Conservation (phyloP, 139 green algal genomes). For the Chlorella vulgaris region DNA sequence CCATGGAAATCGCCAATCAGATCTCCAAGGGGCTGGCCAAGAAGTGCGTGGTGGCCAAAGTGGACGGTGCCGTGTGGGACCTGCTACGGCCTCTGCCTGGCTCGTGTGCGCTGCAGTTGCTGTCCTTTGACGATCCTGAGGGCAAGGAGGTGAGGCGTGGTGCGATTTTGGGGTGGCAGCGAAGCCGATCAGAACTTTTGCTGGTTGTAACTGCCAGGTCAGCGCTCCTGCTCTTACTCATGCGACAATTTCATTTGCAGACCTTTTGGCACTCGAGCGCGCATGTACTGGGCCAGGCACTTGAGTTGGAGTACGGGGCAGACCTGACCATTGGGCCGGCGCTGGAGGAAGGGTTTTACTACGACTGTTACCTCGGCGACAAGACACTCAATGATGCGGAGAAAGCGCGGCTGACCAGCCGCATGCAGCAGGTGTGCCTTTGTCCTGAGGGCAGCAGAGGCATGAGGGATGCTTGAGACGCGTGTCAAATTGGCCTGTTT, state of each 20-base stretch:
- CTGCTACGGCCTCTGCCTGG: constrained; percentile 84
- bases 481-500: too few species aligned
- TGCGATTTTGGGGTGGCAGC: neutral
- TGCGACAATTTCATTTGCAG: constrained; percentile 54
- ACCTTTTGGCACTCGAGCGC: constrained; percentile 96
- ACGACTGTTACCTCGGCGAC: constrained; percentile 96
- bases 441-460: too few species aligned
- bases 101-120: constrained; percentile 88
- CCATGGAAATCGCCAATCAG: constrained; percentile 89
- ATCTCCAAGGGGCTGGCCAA: constrained; percentile 93
- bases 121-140: constrained; percentile 86
- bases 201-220: too few species aligned
- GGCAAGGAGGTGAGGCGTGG: constrained; percentile 86
- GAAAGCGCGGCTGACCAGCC: constrained; percentile 76
- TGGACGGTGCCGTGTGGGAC: constrained; percentile 90
- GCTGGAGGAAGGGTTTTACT: constrained; percentile 98
- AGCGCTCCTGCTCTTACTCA: neutral
- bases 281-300: constrained; percentile 93
- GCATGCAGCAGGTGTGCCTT: constrained; percentile 71
- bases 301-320: constrained; percentile 95
- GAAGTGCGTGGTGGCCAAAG: constrained; percentile 84
- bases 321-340: constrained; percentile 96
- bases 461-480: neutral
- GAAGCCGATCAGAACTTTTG: neutral
- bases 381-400: constrained; percentile 78